Percentiles rank a stretch among this genome's conserved stretches.
Evolutionary conservation across 2,329 filamentous ascomycete genomes (phyloP).

Genomic region (Paecilomyces fulvus): DNA sequence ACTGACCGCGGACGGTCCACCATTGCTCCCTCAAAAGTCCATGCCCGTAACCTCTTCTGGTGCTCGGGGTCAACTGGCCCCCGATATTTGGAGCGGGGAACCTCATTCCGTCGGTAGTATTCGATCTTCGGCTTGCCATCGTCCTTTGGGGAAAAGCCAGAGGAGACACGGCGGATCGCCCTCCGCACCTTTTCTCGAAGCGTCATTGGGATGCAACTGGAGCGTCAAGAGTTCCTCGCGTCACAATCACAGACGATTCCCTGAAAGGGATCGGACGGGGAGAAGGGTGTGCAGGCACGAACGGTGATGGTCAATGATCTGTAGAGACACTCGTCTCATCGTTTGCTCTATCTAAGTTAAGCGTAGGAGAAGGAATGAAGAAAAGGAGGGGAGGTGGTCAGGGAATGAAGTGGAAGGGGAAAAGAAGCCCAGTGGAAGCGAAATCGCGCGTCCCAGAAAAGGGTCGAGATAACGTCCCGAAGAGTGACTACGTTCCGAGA

Average conservation of each 20-base stretch:
- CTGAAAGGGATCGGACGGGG: slow-evolving; percentile 21
- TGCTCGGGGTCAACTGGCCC: slow-evolving; percentile 41
- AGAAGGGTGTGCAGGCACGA: slow-evolving; percentile 25
- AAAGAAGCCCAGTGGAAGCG: slow-evolving; percentile 1
- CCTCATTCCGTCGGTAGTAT: slow-evolving; percentile 41
- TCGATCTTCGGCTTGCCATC: slow-evolving; percentile 35
- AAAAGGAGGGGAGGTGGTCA: neutral
- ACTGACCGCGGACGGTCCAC: slow-evolving; percentile 26
- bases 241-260: slow-evolving; percentile 23
- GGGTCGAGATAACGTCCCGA: neutral
- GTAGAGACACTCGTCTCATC: slow-evolving; percentile 18
- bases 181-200: slow-evolving; percentile 30
- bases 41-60: slow-evolving; percentile 34
- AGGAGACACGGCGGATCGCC: slow-evolving; percentile 23
- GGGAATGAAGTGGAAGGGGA: neutral
- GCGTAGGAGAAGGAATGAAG: neutral
- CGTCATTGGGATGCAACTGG: slow-evolving; percentile 20
- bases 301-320: slow-evolving; percentile 10
- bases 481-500: neutral
- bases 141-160: slow-evolving; percentile 13
- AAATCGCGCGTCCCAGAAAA: neutral
- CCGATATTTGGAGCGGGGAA: slow-evolving; percentile 41
- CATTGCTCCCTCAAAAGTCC: slow-evolving; percentile 33
- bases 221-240: neutral
- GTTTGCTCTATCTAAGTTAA: slow-evolving; percentile 14